Percentiles rank a stretch among this genome's conserved stretches.
Conservation (phyloP, 1,139 yeast species). For the Taphrina wiesneri region DNA sequence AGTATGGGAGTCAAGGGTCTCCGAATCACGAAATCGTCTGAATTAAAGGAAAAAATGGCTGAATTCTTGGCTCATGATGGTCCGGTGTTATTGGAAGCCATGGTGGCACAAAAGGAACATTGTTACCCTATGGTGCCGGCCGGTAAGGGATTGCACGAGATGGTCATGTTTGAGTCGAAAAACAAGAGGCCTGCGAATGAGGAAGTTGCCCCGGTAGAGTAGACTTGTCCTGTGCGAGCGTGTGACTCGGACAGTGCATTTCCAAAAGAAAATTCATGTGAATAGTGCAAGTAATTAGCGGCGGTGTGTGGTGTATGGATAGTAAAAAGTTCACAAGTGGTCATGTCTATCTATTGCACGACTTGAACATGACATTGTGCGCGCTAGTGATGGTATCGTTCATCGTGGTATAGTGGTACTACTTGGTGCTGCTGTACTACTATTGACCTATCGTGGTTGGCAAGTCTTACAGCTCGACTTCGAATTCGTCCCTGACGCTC, state of each 20-base stretch:
- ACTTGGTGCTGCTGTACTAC: not conserved
- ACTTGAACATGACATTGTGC: too few relatives aligned
- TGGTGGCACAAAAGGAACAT: constrained; percentile 93
- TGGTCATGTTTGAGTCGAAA: constrained; percentile 28
- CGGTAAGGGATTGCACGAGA: constrained; percentile 88
- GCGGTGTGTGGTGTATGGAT: not conserved
- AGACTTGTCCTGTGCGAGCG: not conserved
- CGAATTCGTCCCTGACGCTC: not conserved
- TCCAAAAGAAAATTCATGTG: not conserved
- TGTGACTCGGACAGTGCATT: too few relatives aligned
- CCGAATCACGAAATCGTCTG: constrained; percentile 67
- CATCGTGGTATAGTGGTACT: too few relatives aligned
- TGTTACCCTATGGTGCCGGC: constrained; percentile 98
- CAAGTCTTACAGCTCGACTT: not conserved
- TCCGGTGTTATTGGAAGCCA: constrained; percentile 86
- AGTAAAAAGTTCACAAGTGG: not conserved
- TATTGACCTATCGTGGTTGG: not conserved
- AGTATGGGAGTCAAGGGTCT: constrained; percentile 90
- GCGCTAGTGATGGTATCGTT: not conserved
- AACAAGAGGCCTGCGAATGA: constrained; percentile 15
- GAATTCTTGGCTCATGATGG: constrained; percentile 72
- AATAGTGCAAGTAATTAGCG: not conserved
- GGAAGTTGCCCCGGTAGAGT: constrained; percentile 12
- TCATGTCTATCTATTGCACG: too few relatives aligned
- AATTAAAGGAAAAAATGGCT: constrained; percentile 62